A percentile compares a stretch with the other conserved stretches of the same genome.
These are phyloP conservation scores for Aspergillus tubingensis DNA, from an alignment of 2,329 filamentous ascomycete genomes.

Conservation along the genomic window DNA sequence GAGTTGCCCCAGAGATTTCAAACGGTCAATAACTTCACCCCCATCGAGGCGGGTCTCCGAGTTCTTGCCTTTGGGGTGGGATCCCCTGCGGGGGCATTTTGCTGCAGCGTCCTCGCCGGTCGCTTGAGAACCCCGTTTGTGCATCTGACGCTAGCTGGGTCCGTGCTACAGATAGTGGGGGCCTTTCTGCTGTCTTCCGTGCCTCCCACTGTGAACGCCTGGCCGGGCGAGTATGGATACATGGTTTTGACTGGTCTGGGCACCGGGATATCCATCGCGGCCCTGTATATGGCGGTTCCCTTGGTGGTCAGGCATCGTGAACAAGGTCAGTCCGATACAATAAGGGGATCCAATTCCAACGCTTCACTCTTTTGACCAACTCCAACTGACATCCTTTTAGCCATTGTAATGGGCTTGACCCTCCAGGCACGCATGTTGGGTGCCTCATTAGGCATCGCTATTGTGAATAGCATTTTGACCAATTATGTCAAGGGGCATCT, in stretches of 20 bases:
- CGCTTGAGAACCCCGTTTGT: slow-evolving; percentile 16
- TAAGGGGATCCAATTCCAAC: background rate
- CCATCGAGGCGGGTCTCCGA: slow-evolving; percentile 22
- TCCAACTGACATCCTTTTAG: background rate
- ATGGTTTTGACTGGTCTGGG: slow-evolving; percentile 19
- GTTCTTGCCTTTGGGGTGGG: slow-evolving; percentile 23
- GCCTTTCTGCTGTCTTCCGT: slow-evolving; percentile 20
- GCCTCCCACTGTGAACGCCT: slow-evolving; percentile 18
- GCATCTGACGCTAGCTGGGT: slow-evolving; percentile 17
- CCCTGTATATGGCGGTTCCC: slow-evolving; percentile 21
- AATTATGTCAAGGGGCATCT: slow-evolving; percentile 19
- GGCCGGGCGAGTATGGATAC: slow-evolving; percentile 23
- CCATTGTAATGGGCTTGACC: slow-evolving; percentile 39
- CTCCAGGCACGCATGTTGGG: slow-evolving; percentile 45
- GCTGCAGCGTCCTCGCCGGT: slow-evolving; percentile 16
- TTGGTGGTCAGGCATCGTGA: slow-evolving; percentile 21
- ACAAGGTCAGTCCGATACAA: slow-evolving; percentile 14
- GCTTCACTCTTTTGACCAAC: background rate
- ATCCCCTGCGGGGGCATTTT: slow-evolving; percentile 18
- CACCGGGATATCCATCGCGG: slow-evolving; percentile 14
- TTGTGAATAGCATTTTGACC: slow-evolving; percentile 31
- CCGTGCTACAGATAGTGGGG: slow-evolving; percentile 18
- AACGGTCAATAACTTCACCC: slow-evolving; percentile 21
- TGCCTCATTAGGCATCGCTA: slow-evolving; percentile 41
- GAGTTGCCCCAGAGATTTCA: slow-evolving; percentile 28